Evolutionary conservation across 352 stramenopile genomes (phyloP), one percentile per base, ranked within the genome.

Genomic region (Halophytophthora batemanensis): DNA sequence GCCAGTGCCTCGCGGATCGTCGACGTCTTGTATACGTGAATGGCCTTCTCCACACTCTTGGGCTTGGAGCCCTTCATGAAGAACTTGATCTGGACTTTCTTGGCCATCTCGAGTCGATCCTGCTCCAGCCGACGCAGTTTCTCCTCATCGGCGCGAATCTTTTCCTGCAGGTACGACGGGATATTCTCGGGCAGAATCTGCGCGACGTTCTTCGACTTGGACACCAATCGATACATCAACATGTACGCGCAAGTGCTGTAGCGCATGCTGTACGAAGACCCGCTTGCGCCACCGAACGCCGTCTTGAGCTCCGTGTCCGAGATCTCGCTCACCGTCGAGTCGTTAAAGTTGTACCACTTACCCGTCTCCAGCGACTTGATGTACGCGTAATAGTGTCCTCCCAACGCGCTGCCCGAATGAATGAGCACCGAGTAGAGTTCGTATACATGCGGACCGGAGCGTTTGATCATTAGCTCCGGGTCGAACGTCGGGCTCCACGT

Each of bases 331-430:
- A 93, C 82, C 19, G 64, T 87, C 14, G 78, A 88, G 50, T 95
- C 86, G 43, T 95, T 95, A 39, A 95, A 95, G 47, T 95, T 89
- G 61, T 86, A 93, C 86, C 86, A 96, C 45, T 84, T 82, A 33
- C 66, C 82, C 8, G 57, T 79, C 43, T 92, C 85, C 19, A 93
- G 68, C 48, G 78, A 88, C 53, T 91, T 92, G 56, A 98, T 98
- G 70, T 96, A 98, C 21, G 91, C 90, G 59, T 96, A 97, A 66
- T 98, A 98, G 64, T 98, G 92, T 11, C 92, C 92, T 19, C 86
- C 86, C 18, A 95, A 60, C 2, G 92, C 89, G 45, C 90, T 96
- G n/a, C 92, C 92, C 31, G 76, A 93, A 66, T 98, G 91, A 38
- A 97, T 93, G 6, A 98, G 69, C 21, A 98, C 86, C 19, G 83